A percentile compares a stretch with the other conserved stretches of the same genome.
phyloP scores from a whole-genome alignment of 129 eudicot species.

The Oenanthe sinensis region DNA sequence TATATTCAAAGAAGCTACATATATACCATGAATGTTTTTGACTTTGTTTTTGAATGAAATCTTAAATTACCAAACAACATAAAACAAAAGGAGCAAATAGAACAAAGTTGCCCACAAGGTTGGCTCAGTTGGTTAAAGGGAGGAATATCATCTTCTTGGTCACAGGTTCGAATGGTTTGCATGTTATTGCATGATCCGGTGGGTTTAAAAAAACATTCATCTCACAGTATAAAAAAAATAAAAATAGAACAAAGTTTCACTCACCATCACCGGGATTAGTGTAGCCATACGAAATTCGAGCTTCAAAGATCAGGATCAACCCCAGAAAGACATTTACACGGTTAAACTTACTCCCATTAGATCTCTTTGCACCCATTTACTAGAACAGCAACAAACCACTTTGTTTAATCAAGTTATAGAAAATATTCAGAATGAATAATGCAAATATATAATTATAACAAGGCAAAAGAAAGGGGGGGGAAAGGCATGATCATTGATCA shows the following conservation, averaged over 20 bases:
- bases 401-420: not conserved
- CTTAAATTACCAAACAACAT: not conserved
- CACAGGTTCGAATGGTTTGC: too few species aligned
- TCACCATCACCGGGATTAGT: slow-evolving; percentile 80
- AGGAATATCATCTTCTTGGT: too few species aligned
- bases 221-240: too few species aligned
- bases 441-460: not conserved
- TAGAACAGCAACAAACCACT: slow-evolving; percentile 10
- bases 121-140: too few species aligned
- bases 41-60: not conserved
- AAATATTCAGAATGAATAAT: slow-evolving; percentile 13
- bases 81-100: not conserved
- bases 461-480: slow-evolving; percentile 2
- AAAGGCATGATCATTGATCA: not conserved
- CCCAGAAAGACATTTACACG: slow-evolving; percentile 30
- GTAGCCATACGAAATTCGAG: slow-evolving; percentile 30
- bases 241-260: slow-evolving; percentile 10
- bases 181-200: too few species aligned
- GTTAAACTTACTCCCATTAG: slow-evolving; percentile 19
- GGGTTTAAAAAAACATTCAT: too few species aligned
- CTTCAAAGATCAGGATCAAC: slow-evolving; percentile 28
- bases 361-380: slow-evolving; percentile 63
- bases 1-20: not conserved
- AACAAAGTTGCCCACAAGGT: too few species aligned
- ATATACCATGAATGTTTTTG: not conserved